These are phyloP conservation scores for Periconia sp. DNA, from an alignment of 2,329 filamentous ascomycete genomes.

Conservation along the genomic window DNA sequence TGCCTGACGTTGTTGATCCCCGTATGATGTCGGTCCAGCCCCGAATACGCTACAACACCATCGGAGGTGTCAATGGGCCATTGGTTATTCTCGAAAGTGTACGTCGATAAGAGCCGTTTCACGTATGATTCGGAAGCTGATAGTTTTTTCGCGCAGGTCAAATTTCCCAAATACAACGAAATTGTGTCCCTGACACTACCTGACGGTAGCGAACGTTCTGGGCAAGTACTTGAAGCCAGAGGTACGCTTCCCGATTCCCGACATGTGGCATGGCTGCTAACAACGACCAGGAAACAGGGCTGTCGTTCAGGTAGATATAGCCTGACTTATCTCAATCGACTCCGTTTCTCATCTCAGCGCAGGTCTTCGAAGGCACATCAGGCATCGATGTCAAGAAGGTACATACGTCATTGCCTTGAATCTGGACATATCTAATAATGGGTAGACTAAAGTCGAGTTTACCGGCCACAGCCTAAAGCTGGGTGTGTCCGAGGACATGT, in stretches of 20 bases:
- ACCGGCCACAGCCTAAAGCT: constrained; percentile 97
- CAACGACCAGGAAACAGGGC: constrained; percentile 74
- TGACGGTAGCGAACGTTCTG: constrained; percentile 90
- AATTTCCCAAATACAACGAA: constrained; percentile 96
- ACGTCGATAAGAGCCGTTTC: constrained; percentile 39
- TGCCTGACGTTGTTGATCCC: constrained; percentile 47
- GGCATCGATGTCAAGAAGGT: constrained; percentile 98
- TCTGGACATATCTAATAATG: constrained; percentile 21
- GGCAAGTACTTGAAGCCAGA: constrained; percentile 96
- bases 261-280: constrained; percentile 35
- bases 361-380: constrained; percentile 96
- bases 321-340: background rate
- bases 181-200: constrained; percentile 95
- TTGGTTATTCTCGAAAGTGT: constrained; percentile 98
- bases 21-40: constrained; percentile 63
- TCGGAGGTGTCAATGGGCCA: constrained; percentile 96
- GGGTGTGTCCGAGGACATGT: constrained; percentile 98
- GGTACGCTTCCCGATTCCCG: constrained; percentile 61
- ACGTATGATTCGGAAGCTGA: constrained; percentile 20
- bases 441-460: constrained; percentile 93
- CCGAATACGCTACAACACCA: constrained; percentile 93
- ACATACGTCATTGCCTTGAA: constrained; percentile 12
- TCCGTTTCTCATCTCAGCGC: constrained; percentile 29
- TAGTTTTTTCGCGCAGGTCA: constrained; percentile 65
- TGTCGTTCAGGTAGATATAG: constrained; percentile 76